Base-by-base conservation (phyloP, 805 yeast genomes). In the Isabelozyma rhagii region DNA sequence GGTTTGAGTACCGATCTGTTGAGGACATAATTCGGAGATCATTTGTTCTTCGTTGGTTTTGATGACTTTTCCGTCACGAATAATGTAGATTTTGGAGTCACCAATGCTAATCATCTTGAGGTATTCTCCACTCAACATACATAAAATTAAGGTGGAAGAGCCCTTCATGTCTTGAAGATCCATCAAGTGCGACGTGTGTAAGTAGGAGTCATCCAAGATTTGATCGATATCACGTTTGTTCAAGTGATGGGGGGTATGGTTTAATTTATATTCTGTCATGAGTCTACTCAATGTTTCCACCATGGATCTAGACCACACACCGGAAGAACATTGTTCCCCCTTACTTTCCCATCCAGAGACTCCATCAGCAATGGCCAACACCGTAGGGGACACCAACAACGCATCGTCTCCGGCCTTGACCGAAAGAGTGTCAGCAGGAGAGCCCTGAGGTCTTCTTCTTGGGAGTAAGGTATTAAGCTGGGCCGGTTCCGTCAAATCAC, bases 351-450 rank as follows among this genome's bases (percentile, higher is more conserved):
- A 80, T 1, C 82, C 82, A 17, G 81, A 75, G 7, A 80, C 81
- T 1, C 84, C 84, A 57, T 80, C 84, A 3, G 84, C 83, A 4
- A 80, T 72, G 2, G 80, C 84, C 47, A 80, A 56, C 41, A 79
- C 71, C 4, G 79, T 71, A 0, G 83, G 81, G 3, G 81, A 75
- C 1, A 78, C 77, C 41, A 80, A 63, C 82, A 80, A 77, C 8
- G 84, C 82, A 56, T 80, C 84, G 53, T 80, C 84, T 1, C 84
- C 84, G 18, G 79, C 79, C 52, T 76, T 75, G 43, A 80, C 71
- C 7, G 80, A 74, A 4, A 79, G 59, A 0, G 84, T 80, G 54
- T 79, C 83, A 11, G 67, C 69, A 0, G 82, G 81, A 18, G 80
- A 75, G 3, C 83, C 82, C 42, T 74, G 76, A 0, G 82, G 77